These are phyloP conservation scores for Lactuca sativa DNA, from an alignment of 129 eudicot genomes.

Conservation along the genomic window DNA sequence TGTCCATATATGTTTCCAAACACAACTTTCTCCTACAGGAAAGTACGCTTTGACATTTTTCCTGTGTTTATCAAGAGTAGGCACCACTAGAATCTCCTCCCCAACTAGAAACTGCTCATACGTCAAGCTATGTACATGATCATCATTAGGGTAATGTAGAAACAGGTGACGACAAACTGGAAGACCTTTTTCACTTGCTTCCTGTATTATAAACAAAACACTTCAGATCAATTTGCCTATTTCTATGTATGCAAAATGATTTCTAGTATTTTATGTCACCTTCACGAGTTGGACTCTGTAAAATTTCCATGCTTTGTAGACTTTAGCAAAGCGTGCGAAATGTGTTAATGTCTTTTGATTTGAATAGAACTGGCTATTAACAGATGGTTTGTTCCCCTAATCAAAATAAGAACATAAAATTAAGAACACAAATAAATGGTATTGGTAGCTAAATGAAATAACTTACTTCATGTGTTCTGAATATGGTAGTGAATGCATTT, in stretches of 20 bases:
- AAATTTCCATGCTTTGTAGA: conserved; percentile 96
- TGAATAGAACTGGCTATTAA: conserved; percentile 86
- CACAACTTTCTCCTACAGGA: conserved; percentile 69
- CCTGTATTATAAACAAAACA: conserved; percentile 49
- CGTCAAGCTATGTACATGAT: conserved; percentile 67
- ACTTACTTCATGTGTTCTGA: conserved; percentile 95
- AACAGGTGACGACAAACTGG: conserved; percentile 96
- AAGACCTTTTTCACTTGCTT: conserved; percentile 86
- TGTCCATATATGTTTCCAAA: conserved; percentile 94
- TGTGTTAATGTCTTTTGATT: conserved; percentile 75
- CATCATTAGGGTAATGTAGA: conserved; percentile 92
- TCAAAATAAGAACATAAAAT: conserved; percentile 20
- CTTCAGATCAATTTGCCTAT: conserved; percentile 17
- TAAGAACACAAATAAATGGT: not conserved
- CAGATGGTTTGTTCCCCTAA: conserved; percentile 94
- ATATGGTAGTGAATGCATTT: conserved; percentile 88
- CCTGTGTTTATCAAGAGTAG: conserved; percentile 83
- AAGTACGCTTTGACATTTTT: conserved; percentile 77
- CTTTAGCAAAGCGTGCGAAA: conserved; percentile 85
- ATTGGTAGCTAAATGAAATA: not conserved
- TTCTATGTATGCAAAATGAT: not conserved
- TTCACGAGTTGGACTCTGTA: conserved; percentile 86
- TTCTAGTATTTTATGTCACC: conserved; percentile 42
- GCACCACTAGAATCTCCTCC: conserved; percentile 84
- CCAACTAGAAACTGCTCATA: conserved; percentile 95